A percentile compares a stretch with the other conserved stretches of the same genome.
Conservation (phyloP, 306 rosid species). For the Castanospermum australe region DNA sequence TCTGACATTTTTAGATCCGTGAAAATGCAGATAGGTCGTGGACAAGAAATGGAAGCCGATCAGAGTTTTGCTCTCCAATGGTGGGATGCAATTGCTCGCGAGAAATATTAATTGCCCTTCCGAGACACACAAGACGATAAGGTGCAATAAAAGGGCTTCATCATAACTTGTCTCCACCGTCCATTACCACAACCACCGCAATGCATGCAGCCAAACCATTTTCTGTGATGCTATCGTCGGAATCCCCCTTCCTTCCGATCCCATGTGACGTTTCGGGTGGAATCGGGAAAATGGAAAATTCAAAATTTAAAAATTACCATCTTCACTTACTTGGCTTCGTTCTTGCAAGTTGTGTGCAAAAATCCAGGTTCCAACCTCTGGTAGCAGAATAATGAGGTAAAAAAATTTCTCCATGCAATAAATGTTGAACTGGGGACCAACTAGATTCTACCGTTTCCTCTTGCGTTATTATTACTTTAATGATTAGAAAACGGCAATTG, state of each 20-base stretch:
- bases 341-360: background rate
- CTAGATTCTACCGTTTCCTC: background rate
- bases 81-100: no score
- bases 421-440: conserved; percentile 11
- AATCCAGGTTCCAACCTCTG: background rate
- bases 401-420: background rate
- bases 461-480: background rate
- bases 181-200: no score
- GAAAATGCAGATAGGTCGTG: background rate
- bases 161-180: background rate
- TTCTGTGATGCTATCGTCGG: background rate
- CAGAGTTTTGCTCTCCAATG: no score
- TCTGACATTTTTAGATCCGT: background rate
- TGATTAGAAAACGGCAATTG: background rate
- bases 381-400: background rate
- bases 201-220: background rate
- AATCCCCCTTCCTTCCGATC: background rate
- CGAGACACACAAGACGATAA: no score
- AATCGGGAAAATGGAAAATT: background rate
- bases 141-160: background rate
- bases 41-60: background rate
- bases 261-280: conserved; percentile 1
- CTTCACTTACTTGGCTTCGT: background rate
- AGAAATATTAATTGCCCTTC: no score
- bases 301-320: background rate